A percentile compares a stretch with the other conserved stretches of the same genome.
These are phyloP conservation scores for Jackrogersella multiformis DNA, from an alignment of 495 filamentous ascomycete genomes.

Conservation along the genomic window DNA sequence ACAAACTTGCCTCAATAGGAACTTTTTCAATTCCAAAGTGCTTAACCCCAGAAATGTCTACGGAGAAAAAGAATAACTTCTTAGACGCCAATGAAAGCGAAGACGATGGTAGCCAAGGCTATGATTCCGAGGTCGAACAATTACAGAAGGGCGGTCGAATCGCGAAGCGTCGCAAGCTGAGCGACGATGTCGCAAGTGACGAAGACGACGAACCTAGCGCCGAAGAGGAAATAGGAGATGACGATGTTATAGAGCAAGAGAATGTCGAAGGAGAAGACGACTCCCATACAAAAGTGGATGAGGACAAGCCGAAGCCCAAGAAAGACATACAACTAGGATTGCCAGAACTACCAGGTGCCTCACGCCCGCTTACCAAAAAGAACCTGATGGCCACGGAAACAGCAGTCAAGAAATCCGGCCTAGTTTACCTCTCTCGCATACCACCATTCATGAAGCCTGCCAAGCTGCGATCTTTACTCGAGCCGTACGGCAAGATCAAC, in stretches of 20 bases:
- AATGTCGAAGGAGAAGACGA: slow-evolving; percentile 36
- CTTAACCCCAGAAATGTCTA: slow-evolving; percentile 59
- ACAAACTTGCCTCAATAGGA: background rate
- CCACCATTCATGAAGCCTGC: slow-evolving; percentile 95
- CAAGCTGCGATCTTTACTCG: slow-evolving; percentile 79
- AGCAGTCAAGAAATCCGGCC: slow-evolving; percentile 72
- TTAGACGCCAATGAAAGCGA: slow-evolving; percentile 76
- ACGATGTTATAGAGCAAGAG: slow-evolving; percentile 34
- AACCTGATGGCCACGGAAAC: slow-evolving; percentile 66
- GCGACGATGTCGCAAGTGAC: slow-evolving; percentile 56
- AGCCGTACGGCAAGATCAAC: slow-evolving; percentile 79
- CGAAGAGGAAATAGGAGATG: slow-evolving; percentile 40
- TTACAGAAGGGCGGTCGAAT: slow-evolving; percentile 69
- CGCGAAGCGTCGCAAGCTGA: slow-evolving; percentile 73
- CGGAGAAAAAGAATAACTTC: slow-evolving; percentile 78
- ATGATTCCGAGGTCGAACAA: slow-evolving; percentile 73
- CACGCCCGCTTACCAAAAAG: slow-evolving; percentile 64
- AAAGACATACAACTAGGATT: slow-evolving; percentile 48
- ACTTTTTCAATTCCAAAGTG: background rate
- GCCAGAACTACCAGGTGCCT: slow-evolving; percentile 56
- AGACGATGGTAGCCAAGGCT: slow-evolving; percentile 68
- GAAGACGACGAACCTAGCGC: slow-evolving; percentile 47
- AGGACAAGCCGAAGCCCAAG: slow-evolving; percentile 29
- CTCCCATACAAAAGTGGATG: slow-evolving; percentile 31
- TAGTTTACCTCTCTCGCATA: slow-evolving; percentile 88